Conservation (phyloP, 805 yeast species). For the Yarrowia sp. region DNA sequence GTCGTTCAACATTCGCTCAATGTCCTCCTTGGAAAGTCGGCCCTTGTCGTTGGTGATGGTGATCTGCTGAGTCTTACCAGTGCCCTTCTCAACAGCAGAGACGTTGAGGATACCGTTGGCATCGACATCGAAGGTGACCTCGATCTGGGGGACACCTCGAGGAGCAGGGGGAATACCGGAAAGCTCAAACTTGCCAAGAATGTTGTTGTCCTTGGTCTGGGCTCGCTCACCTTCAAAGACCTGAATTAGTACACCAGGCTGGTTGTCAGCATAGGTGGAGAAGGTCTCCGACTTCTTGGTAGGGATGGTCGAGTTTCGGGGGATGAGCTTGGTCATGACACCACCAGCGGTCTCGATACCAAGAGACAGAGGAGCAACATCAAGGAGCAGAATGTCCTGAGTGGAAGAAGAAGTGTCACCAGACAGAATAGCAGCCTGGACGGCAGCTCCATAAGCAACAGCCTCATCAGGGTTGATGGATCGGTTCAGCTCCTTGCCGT, state of each 20-base stretch:
- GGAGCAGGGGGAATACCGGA: background rate
- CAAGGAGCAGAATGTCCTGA: background rate
- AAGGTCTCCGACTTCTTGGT: constrained; percentile 7
- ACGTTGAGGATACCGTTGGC: background rate
- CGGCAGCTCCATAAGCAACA: background rate
- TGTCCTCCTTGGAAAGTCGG: constrained; percentile 5
- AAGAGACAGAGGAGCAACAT: background rate
- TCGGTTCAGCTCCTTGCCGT: constrained; percentile 6
- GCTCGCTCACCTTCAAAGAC: constrained; percentile 8
- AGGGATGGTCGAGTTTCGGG: constrained; percentile 2
- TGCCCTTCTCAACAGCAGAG: background rate
- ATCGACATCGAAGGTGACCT: background rate
- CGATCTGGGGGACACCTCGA: constrained; percentile 1
- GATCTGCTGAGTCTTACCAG: background rate
- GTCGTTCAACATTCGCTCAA: constrained; percentile 8
- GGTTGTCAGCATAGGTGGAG: constrained; percentile 4
- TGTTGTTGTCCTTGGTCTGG: constrained; percentile 6
- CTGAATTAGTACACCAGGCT: constrained; percentile 1
- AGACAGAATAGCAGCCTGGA: background rate
- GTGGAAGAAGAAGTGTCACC: background rate
- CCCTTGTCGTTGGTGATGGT: constrained; percentile 10
- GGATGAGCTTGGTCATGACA: constrained; percentile 1
- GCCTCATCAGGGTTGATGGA: constrained; percentile 2
- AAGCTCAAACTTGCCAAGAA: background rate
- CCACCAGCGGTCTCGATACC: constrained; percentile 4